Evolutionary conservation across 306 rosid genomes (phyloP).

Genomic region (Datisca glomerata): DNA sequence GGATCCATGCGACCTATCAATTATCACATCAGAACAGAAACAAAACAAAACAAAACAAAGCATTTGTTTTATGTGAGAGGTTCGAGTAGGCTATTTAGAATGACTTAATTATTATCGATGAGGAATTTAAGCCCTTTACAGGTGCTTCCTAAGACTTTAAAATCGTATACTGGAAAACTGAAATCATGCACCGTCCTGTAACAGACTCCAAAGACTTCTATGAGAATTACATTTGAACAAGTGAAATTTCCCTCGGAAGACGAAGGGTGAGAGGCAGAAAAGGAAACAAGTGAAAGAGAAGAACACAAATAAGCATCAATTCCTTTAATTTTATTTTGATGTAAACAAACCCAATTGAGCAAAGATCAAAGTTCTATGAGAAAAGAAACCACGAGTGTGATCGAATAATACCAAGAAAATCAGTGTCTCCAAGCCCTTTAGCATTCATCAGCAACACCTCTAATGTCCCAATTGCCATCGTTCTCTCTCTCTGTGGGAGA

Average conservation of each 20-base stretch:
- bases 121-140: not conserved
- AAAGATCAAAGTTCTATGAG: too few species aligned
- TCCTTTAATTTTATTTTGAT: too few species aligned
- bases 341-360: not conserved
- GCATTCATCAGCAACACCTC: constrained; percentile 38
- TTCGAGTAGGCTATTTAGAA: too few species aligned
- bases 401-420: constrained; percentile 37
- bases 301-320: not conserved
- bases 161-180: too few species aligned
- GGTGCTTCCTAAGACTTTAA: not conserved
- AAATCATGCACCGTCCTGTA: too few species aligned
- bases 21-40: too few species aligned
- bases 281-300: not conserved
- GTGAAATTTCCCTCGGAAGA: too few species aligned
- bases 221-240: too few species aligned
- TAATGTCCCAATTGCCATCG: constrained; percentile 38
- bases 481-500: constrained; percentile 4
- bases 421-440: constrained; percentile 35
- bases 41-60: too few species aligned
- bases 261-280: not conserved
- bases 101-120: too few species aligned
- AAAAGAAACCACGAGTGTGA: not conserved
- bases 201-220: too few species aligned
- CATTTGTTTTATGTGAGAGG: too few species aligned
- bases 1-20: constrained; percentile 61